Evolutionary conservation across 768 basidiomycete genomes (phyloP).

Genomic region (Auricularia heimuer): DNA sequence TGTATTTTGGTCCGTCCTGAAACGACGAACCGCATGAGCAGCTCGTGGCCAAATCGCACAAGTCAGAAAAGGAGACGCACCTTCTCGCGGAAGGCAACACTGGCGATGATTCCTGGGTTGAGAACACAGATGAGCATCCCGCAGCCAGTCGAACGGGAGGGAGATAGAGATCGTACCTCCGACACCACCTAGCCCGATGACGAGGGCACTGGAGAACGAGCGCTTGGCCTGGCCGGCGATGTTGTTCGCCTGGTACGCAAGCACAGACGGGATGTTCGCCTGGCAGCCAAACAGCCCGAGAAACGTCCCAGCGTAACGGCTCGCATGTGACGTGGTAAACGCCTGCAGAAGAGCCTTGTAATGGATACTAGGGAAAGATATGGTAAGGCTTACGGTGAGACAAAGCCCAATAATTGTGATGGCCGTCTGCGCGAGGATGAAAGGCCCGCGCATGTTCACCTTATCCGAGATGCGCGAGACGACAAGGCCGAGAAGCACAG

Average conservation of each 20-base stretch:
- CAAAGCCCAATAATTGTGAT: slow-evolving; percentile 15
- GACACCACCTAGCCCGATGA: slow-evolving; percentile 14
- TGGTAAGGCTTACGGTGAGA: slow-evolving; percentile 1
- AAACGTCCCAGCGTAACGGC: slow-evolving; percentile 5
- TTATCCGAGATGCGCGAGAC: slow-evolving; percentile 14
- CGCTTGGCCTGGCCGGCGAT: slow-evolving; percentile 15
- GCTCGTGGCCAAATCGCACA: no score
- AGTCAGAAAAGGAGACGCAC: neutral
- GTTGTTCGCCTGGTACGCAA: slow-evolving; percentile 14
- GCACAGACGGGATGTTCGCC: neutral
- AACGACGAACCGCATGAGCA: neutral
- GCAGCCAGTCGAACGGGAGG: no score
- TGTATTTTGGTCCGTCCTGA: slow-evolving; percentile 10
- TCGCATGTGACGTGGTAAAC: neutral
- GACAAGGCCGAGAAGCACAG: slow-evolving; percentile 14
- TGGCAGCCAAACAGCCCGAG: slow-evolving; percentile 5
- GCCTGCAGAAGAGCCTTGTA: neutral
- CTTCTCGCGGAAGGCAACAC: slow-evolving; percentile 5
- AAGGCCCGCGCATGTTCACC: slow-evolving; percentile 14
- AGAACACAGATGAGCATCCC: no score
- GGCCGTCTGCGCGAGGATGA: slow-evolving; percentile 13
- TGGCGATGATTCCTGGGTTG: slow-evolving; percentile 11
- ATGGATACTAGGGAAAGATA: no score
- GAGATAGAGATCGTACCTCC: slow-evolving; percentile 8
- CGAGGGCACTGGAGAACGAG: slow-evolving; percentile 13